phyloP scores from a whole-genome alignment of 2,329 filamentous ascomycete genomes.

The Trichophyton equinum region DNA sequence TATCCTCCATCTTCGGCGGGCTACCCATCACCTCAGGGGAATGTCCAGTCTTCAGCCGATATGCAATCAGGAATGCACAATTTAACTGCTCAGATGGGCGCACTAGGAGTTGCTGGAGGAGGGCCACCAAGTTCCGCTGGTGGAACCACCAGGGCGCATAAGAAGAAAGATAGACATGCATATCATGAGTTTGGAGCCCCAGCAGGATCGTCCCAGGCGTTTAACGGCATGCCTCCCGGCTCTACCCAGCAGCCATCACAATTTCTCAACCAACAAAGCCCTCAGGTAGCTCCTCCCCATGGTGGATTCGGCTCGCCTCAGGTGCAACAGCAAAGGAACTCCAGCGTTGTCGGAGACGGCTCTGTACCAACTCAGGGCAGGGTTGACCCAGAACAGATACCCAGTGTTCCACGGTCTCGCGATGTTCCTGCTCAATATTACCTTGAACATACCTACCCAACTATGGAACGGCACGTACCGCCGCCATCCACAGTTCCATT shows the following conservation, averaged over 20 bases:
- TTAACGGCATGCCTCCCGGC: constrained; percentile 53
- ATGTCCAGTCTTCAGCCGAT: not conserved
- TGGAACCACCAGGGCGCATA: constrained; percentile 36
- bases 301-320: constrained; percentile 19
- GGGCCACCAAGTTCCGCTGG: constrained; percentile 39
- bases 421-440: constrained; percentile 75
- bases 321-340: constrained; percentile 15
- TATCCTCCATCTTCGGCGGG: constrained; percentile 10
- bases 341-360: constrained; percentile 36
- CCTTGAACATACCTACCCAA: constrained; percentile 78
- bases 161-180: constrained; percentile 93
- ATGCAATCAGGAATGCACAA: constrained; percentile 23
- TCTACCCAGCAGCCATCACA: constrained; percentile 39
- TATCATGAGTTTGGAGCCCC: constrained; percentile 74
- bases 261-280: constrained; percentile 44
- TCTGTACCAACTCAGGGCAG: constrained; percentile 55
- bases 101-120: constrained; percentile 53
- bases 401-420: constrained; percentile 75
- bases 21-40: constrained; percentile 8
- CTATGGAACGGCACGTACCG: constrained; percentile 85
- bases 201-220: constrained; percentile 53
- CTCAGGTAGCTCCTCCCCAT: constrained; percentile 21
- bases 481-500: constrained; percentile 81
- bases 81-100: constrained; percentile 57
- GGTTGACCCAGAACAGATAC: constrained; percentile 84